phyloP scores from a whole-genome alignment of 768 basidiomycete species.

The Serendipita vermifera region DNA sequence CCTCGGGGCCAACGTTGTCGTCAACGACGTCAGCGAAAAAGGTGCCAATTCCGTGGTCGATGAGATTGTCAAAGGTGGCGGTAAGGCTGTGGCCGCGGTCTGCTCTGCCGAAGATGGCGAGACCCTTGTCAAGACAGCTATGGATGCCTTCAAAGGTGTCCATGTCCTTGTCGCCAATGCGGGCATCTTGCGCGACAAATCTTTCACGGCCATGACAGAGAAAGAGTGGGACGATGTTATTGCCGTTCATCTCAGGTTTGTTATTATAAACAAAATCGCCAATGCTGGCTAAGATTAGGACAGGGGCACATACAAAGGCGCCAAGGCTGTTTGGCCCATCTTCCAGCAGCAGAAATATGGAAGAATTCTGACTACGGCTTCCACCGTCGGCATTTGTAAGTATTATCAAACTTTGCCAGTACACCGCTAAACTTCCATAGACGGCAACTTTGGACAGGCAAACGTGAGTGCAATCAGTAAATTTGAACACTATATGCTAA shows the following conservation, averaged over 20 bases:
- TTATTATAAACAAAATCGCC: neutral
- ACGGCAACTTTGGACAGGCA: constrained; percentile 91
- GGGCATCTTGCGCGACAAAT: constrained; percentile 87
- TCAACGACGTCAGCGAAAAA: constrained; percentile 88
- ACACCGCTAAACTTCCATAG: constrained; percentile 26
- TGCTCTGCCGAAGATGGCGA: constrained; percentile 90
- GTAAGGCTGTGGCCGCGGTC: constrained; percentile 70
- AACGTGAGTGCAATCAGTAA: constrained; percentile 49
- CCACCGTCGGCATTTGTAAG: constrained; percentile 85
- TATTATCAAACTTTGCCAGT: constrained; percentile 14
- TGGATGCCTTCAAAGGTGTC: constrained; percentile 77
- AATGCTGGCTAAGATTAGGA: neutral
- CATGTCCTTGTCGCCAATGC: constrained; percentile 89
- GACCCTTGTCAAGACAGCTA: constrained; percentile 68
- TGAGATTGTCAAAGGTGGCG: constrained; percentile 85
- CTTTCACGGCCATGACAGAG: constrained; percentile 77
- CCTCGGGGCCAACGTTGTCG: constrained; percentile 91
- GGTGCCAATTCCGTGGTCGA: constrained; percentile 71
- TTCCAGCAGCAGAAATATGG: constrained; percentile 97
- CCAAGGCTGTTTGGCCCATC: constrained; percentile 89
- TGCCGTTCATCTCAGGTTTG: constrained; percentile 62
- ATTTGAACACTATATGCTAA: neutral
- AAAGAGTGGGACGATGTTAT: constrained; percentile 92
- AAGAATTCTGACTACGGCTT: constrained; percentile 87
- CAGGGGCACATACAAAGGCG: constrained; percentile 83